A percentile compares a stretch with the other conserved stretches of the same genome.
These are phyloP conservation scores for Fomitopsis pinicola DNA, from an alignment of 1,284 basidiomycete species.

Conservation along the genomic window DNA sequence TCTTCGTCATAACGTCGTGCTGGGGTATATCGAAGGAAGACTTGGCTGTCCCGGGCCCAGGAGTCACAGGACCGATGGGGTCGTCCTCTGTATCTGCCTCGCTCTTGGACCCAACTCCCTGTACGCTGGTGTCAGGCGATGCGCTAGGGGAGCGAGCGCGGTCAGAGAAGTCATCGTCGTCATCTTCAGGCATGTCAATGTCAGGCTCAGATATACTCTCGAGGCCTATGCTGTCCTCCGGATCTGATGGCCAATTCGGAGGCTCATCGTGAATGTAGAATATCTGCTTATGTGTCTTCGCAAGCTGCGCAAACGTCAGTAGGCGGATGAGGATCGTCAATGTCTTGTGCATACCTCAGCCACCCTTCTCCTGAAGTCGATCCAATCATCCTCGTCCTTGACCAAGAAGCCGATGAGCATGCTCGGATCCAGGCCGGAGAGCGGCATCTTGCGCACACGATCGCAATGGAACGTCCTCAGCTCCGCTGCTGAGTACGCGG, in stretches of 20 bases:
- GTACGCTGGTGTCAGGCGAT: constrained; percentile 23
- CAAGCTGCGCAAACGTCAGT: constrained; percentile 24
- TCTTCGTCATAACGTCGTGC: constrained; percentile 12
- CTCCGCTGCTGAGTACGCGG: constrained; percentile 61
- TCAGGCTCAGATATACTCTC: constrained; percentile 79
- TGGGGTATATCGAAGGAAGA: constrained; percentile 37
- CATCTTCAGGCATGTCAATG: constrained; percentile 43
- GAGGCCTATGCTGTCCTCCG: constrained; percentile 73
- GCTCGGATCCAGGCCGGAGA: constrained; percentile 90
- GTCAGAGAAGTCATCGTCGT: constrained; percentile 35
- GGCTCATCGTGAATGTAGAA: constrained; percentile 85
- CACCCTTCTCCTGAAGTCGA: constrained; percentile 74
- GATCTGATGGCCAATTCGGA: constrained; percentile 74
- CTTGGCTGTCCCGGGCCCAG: constrained; percentile 38
- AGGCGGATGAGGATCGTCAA: not conserved
- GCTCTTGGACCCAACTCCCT: constrained; percentile 28
- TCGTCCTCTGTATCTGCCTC: constrained; percentile 67
- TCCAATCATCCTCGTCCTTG: constrained; percentile 79
- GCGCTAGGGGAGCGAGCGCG: constrained; percentile 31
- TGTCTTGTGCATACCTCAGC: constrained; percentile 45
- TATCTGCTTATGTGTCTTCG: constrained; percentile 67
- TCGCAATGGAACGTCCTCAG: constrained; percentile 93
- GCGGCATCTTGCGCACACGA: constrained; percentile 87
- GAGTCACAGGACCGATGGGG: constrained; percentile 59
- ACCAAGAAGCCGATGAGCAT: constrained; percentile 95